Evolutionary conservation across 2,329 filamentous ascomycete species (phyloP), one percentile per base, ranked within the genome.

Genomic region (Sordariomycetes sp.): DNA sequence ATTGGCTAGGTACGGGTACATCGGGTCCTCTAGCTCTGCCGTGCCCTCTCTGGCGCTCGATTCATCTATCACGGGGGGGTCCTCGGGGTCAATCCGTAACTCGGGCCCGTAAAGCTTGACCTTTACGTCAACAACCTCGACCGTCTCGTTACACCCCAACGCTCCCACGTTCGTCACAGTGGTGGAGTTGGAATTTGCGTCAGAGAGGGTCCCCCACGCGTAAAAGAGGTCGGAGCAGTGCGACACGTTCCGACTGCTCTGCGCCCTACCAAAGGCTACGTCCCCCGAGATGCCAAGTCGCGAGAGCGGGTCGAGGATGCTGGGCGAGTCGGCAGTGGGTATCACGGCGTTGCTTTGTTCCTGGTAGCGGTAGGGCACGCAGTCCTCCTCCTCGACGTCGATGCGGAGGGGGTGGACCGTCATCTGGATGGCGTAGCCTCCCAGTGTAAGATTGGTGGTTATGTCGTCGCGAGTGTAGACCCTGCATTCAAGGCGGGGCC

Each of bases 71-170:
- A 60, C 55, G 1, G 70, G 70, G 1, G 67, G 65, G 6, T 64
- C 58, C 10, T 56, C 58, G 0, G 64, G 60, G 52, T 69, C 65
- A 34, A 74, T 65, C 1, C 57, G 62, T 35, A 69, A 58, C 3
- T 56, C 58, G 1, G 60, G 22, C 1, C 65, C 66, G 12, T 63
- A 60, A 1, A 69, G 60, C 1, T 61, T 54, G 1, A 64, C 62
- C n/a, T 60, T 55, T 1, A 62, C 59, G 15, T 64, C 61, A 8
- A 69, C 62, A 5, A 64, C 66, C 61, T 70, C 62, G 2, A 69
- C 60, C 2, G 67, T 65, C 61, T 72, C 71, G 61, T 74, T 74
- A 61, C 71, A 74, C 22, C 66, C 65, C 57, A 73, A 57, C 5
- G 66, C 68, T 5, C 64, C 66, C 17, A 70, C 63, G 42, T 62